Evolutionary conservation across 345 rosid genomes (phyloP).

Genomic region (rapeseed (Brassica napus)): DNA sequence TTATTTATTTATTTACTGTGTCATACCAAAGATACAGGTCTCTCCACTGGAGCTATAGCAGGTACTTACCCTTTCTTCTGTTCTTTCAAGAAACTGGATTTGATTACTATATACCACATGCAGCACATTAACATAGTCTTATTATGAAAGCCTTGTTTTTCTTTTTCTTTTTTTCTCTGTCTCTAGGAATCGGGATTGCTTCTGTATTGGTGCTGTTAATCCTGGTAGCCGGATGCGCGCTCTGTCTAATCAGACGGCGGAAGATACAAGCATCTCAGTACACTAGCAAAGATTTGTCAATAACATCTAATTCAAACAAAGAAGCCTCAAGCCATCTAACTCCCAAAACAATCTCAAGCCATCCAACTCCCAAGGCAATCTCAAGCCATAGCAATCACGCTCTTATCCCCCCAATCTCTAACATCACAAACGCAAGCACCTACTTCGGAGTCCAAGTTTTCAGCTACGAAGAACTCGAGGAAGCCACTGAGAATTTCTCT

Average conservation of each 20-base stretch:
- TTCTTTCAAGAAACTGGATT: not conserved
- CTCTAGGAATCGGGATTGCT: constrained; percentile 44
- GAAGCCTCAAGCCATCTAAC: constrained; percentile 42
- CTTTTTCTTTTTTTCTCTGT: not conserved
- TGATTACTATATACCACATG: not conserved
- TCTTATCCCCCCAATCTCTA: constrained; percentile 45
- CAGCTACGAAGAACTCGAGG: constrained; percentile 66
- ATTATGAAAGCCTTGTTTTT: not conserved
- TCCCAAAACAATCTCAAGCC: constrained; percentile 45
- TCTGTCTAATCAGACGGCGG: constrained; percentile 29
- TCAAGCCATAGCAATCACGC: constrained; percentile 53
- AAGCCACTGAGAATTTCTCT: constrained; percentile 78
- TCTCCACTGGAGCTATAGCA: not conserved
- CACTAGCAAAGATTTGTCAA: constrained; percentile 42
- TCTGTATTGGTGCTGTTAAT: constrained; percentile 28
- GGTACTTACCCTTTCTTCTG: not conserved
- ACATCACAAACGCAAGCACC: constrained; percentile 48
- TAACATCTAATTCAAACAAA: constrained; percentile 49
- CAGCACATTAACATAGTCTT: not conserved
- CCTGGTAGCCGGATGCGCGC: constrained; percentile 19
- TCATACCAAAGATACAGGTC: not conserved
- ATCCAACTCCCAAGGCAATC: constrained; percentile 41
- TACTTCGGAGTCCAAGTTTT: constrained; percentile 78
- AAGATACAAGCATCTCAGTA: constrained; percentile 41
- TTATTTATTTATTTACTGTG: not conserved